phyloP scores from a whole-genome alignment of 805 yeast genomes.

The Cyberlindnera lachancei region DNA sequence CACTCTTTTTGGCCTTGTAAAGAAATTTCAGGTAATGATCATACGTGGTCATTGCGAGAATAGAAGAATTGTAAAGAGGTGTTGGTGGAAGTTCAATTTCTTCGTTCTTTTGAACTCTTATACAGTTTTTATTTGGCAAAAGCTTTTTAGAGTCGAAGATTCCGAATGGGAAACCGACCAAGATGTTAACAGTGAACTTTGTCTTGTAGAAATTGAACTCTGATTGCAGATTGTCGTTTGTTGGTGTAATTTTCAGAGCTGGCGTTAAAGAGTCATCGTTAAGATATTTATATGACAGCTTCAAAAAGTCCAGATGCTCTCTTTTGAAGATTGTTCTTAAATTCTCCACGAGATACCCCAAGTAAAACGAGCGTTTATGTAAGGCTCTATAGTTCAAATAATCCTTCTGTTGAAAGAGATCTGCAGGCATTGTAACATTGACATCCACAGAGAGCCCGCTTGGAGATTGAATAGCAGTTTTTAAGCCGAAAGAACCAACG shows the following conservation, averaged over 20 bases:
- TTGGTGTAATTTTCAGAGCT: conserved; percentile 54
- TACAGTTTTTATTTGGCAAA: conserved; percentile 72
- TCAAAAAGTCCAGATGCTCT: conserved; percentile 40
- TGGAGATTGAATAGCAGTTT: conserved; percentile 65
- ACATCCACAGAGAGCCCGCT: conserved; percentile 68
- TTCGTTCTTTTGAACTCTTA: conserved; percentile 47
- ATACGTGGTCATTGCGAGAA: conserved; percentile 61
- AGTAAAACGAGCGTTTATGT: conserved; percentile 82
- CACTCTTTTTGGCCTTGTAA: conserved; percentile 64
- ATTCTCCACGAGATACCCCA: conserved; percentile 69
- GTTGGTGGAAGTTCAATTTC: conserved; percentile 55
- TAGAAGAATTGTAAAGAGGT: conserved; percentile 78
- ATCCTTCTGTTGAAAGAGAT: conserved; percentile 77
- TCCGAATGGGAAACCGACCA: conserved; percentile 66
- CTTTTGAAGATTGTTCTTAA: conserved; percentile 46
- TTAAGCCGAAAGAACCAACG: conserved; percentile 85
- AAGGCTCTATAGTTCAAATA: conserved; percentile 83
- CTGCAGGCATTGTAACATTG: conserved; percentile 72
- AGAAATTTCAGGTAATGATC: conserved; percentile 68
- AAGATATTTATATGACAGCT: conserved; percentile 56
- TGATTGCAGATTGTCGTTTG: conserved; percentile 35
- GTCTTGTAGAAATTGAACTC: conserved; percentile 61
- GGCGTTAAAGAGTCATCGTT: conserved; percentile 79
- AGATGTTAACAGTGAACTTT: conserved; percentile 61
- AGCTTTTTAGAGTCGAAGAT: conserved; percentile 70